phyloP scores from a whole-genome alignment of 1,284 basidiomycete species.

The Ustilago bromivora region DNA sequence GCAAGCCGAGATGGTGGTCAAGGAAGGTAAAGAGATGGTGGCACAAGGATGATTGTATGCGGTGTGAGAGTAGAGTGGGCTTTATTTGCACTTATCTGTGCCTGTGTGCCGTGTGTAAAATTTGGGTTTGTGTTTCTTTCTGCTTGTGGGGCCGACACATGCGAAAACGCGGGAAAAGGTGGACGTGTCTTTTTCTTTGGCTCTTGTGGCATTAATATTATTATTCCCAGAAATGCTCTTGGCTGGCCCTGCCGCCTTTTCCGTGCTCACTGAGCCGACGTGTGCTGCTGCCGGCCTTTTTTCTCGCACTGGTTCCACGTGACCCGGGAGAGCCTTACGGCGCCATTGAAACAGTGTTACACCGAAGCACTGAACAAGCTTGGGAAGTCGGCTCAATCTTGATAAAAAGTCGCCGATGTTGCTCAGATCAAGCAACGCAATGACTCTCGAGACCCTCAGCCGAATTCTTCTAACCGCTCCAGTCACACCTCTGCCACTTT shows the following conservation, averaged over 20 bases:
- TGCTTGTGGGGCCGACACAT: constrained; percentile 17
- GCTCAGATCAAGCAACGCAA: constrained; percentile 7
- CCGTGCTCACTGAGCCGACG: constrained; percentile 9
- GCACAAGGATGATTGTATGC: not conserved
- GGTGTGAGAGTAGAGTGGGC: not conserved
- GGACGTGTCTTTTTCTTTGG: not conserved
- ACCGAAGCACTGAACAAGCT: not conserved
- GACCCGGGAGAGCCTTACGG: not conserved
- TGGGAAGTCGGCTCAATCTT: not conserved
- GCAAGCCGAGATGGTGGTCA: not conserved
- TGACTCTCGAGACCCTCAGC: not conserved
- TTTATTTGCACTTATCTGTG: not conserved
- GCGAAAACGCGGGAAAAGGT: constrained; percentile 15
- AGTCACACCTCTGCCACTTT: not conserved
- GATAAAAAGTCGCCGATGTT: constrained; percentile 8
- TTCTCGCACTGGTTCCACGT: constrained; percentile 1
- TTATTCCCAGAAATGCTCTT: not conserved
- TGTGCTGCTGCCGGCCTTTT: not conserved
- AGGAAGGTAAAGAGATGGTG: not conserved
- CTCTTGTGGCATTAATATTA: no score
- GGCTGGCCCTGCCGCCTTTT: not conserved
- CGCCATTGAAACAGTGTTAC: not conserved
- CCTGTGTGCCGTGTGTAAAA: not conserved
- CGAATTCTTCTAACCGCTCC: not conserved
- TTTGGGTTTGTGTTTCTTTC: not conserved